Evolutionary conservation across 2,329 filamentous ascomycete genomes (phyloP), one percentile per base, ranked within the genome.

Genomic region (Sporothrix schenckii): DNA sequence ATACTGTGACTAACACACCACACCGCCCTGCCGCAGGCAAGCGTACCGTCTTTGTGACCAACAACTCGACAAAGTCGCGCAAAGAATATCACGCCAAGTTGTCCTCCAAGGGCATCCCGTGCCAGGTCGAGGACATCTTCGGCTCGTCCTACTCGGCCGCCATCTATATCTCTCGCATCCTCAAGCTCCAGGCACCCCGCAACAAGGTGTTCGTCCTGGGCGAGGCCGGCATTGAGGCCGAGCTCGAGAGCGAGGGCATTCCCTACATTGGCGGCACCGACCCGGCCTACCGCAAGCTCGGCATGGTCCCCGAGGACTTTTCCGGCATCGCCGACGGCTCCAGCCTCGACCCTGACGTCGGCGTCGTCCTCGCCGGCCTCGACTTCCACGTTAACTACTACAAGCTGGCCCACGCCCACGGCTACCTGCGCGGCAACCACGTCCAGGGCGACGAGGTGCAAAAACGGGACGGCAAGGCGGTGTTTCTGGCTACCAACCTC

Each of bases 11-110:
- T n/a, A 27, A 39, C 54, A 58, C 13, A 47, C 41, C 41, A 9
- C 34, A 34, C 34, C 34, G 9, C 34, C 34, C 6, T 34, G 6
- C 50, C 16, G 2, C 68, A 95, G 94, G 92, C 78, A 99, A 99
- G 81, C 91, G 91, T 78, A 87, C 95, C 47, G 89, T 99, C 69
- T 99, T 99, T 78, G 95, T 99, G 68, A 99, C 95, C 53, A 99
- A 99, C 83, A 99, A 99, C 83, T 97, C 93, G 77, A 98, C 95
- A 70, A 99, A 99, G 80, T 97, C 94, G 13, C 91, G 95, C 70
- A 84, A 87, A 66, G 93, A 97, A 79, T 99, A 99, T 81, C 90
- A 91, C 79, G 93, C 94, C 83, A 99, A 98, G 78, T 90, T 99
- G 72, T 88, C 91, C 61, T 83, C 83, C 69, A 86, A 97, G 78